Conservation (phyloP, 2,329 filamentous ascomycete genomes). For the Aspergillus latus region DNA sequence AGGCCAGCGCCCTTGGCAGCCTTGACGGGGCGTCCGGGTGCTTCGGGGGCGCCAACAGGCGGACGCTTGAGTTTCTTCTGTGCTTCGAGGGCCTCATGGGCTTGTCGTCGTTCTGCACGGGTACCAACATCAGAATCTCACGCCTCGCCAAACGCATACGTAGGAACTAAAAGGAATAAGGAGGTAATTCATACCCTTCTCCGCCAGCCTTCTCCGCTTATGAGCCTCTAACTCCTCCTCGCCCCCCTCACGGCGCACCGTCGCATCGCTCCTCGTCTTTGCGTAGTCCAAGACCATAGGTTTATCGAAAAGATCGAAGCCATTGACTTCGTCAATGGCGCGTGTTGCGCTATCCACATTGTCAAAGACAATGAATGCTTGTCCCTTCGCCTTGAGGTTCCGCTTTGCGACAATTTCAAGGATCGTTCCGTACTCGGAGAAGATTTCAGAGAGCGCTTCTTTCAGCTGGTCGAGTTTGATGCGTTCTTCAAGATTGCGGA, state of each 20-base stretch:
- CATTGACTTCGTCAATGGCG: conserved; percentile 85
- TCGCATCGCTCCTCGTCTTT: conserved; percentile 81
- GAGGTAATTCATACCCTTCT: conserved; percentile 67
- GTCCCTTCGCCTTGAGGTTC: conserved; percentile 88
- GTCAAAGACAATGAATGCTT: conserved; percentile 93
- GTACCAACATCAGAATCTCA: neutral
- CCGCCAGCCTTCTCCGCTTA: conserved; percentile 77
- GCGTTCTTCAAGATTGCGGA: conserved; percentile 87
- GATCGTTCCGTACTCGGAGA: conserved; percentile 83
- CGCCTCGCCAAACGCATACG: neutral
- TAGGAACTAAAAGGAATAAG: neutral
- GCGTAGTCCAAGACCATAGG: conserved; percentile 83
- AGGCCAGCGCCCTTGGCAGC: conserved; percentile 69
- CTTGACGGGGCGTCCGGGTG: conserved; percentile 63
- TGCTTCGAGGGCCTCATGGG: conserved; percentile 73
- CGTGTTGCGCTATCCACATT: conserved; percentile 71
- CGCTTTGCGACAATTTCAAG: conserved; percentile 84
- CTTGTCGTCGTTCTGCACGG: conserved; percentile 69
- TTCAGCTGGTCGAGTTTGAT: conserved; percentile 78
- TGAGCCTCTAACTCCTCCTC: conserved; percentile 83
- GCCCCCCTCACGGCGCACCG: conserved; percentile 70
- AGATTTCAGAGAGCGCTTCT: conserved; percentile 71
- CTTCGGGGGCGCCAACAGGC: conserved; percentile 48
- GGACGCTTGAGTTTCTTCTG: conserved; percentile 73
- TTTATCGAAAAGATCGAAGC: conserved; percentile 90